Base-by-base conservation (phyloP, 73 alveolate species). In the Breviolum minutum region DNA sequence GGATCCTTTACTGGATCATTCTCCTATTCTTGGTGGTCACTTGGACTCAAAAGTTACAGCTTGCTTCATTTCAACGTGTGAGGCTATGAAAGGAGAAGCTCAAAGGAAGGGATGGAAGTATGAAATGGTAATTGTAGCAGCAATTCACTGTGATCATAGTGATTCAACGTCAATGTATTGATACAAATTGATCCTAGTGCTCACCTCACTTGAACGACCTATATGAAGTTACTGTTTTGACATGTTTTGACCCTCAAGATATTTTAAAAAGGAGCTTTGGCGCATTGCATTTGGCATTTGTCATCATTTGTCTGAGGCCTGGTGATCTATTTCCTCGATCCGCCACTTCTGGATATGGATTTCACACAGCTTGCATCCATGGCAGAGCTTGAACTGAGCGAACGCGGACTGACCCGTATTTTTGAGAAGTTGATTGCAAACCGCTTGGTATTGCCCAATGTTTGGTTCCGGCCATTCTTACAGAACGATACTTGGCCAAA, bases 401-500 rank as follows among this genome's bases (percentile, higher is more conserved):
- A 73, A 74, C 80, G 98, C 13, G 70, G 86, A 60, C 29, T 92
- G 79, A 92, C 98, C n/a, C 86, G 84, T 22, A 80, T 92, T 80
- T 26, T 92, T 63, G 98, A 92, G 68, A 92, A 76, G 68, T 80
- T 92, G 48, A 60, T 92, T 8, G 98, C 98, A 64, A 48, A 81
- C 32, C 98, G 98, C 8, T 66, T 92, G 98, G 98, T 92, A 66
- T 62, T 92, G 90, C 98, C 98, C 80, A 92, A 92, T 17, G 98
- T 92, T n/a, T 92, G 98, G 98, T 92, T 92, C 98, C 66, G 90
- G 29, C 98, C 98, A 7, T 92, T 92, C 81, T 63, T 92, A 68
- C 26, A 74, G 68, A 30, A 92, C 62, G 98, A 73, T 40, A 48
- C 90, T 76, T 14, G 83, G 87, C 84, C 22, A 30, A 77, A n/a